Evolutionary conservation across 1,284 basidiomycete species (phyloP).

Genomic region (Boletus holoroseus): DNA sequence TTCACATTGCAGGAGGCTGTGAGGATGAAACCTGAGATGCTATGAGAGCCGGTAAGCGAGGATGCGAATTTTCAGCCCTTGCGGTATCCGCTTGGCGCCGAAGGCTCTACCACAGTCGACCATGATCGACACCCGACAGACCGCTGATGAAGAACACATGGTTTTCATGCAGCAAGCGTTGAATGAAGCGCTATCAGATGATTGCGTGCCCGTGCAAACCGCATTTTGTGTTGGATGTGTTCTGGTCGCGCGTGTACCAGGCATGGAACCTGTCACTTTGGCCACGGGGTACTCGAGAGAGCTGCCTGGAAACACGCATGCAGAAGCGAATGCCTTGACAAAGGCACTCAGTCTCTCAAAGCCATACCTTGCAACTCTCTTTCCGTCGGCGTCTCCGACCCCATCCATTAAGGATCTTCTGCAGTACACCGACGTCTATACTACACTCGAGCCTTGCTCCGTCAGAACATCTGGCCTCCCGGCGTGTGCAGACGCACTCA

Average conservation of each 20-base stretch:
- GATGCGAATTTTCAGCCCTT: too few relatives aligned
- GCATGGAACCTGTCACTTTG: slow-evolving; percentile 48
- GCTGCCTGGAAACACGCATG: slow-evolving; percentile 93
- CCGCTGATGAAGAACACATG: slow-evolving; percentile 36
- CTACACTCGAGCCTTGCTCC: slow-evolving; percentile 97
- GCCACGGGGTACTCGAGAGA: slow-evolving; percentile 90
- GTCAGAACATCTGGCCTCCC: slow-evolving; percentile 81
- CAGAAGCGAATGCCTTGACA: slow-evolving; percentile 88
- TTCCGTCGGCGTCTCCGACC: slow-evolving; percentile 35
- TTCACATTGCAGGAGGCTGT: background rate
- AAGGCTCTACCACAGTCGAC: background rate
- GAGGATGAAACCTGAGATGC: background rate
- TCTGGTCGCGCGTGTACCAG: slow-evolving; percentile 49
- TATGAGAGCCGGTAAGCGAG: too few relatives aligned
- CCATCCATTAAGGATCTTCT: slow-evolving; percentile 46
- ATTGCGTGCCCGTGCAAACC: slow-evolving; percentile 66
- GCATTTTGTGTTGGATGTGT: slow-evolving; percentile 97
- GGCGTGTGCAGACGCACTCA: slow-evolving; percentile 84
- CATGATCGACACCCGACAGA: slow-evolving; percentile 6
- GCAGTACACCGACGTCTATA: slow-evolving; percentile 71
- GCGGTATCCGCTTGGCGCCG: too few relatives aligned
- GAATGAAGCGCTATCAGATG: slow-evolving; percentile 53
- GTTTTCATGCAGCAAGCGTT: slow-evolving; percentile 64
- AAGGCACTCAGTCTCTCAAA: slow-evolving; percentile 56
- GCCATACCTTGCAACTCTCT: slow-evolving; percentile 40